Conservation (phyloP, 1,139 yeast species). For the Lodderomyces pseudojiufengensis region DNA sequence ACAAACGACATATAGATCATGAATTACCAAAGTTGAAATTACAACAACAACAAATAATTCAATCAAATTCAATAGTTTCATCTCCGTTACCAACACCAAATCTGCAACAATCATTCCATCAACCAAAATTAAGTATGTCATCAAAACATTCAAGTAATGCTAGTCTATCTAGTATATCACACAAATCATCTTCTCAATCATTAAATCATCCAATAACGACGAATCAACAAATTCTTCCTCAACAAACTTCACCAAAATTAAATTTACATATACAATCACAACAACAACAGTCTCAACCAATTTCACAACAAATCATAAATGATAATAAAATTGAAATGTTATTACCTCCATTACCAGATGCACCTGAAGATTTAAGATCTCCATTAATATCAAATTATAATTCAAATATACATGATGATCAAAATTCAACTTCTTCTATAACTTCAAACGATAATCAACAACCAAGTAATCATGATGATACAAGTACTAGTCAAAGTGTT, state of each 20-base stretch:
- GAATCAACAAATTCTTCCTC: slow-evolving; percentile 1
- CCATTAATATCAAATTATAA: slow-evolving; percentile 2
- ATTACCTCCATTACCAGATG: slow-evolving; percentile 39
- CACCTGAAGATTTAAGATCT: slow-evolving; percentile 12
- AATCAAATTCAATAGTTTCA: slow-evolving; percentile 1
- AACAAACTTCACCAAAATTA: neutral
- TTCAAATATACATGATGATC: slow-evolving; percentile 6
- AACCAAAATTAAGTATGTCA: neutral
- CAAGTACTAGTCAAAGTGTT: slow-evolving; percentile 7
- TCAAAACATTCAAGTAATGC: slow-evolving; percentile 8
- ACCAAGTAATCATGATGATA: neutral
- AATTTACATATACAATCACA: neutral
- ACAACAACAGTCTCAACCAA: no score
- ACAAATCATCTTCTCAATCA: slow-evolving; percentile 5
- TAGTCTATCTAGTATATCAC: slow-evolving; percentile 6
- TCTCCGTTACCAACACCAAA: neutral
- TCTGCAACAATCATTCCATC: neutral
- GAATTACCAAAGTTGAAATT: slow-evolving; percentile 5
- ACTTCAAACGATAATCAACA: slow-evolving; percentile 2
- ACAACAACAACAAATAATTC: slow-evolving; percentile 2
- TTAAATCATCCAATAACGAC: neutral
- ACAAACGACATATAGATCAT: slow-evolving; percentile 4
- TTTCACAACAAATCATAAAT: slow-evolving; percentile 4
- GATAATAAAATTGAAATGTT: slow-evolving; percentile 21
- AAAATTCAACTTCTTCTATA: slow-evolving; percentile 5